phyloP scores from a whole-genome alignment of 1,284 basidiomycete genomes.

The Tylopilus sp. region DNA sequence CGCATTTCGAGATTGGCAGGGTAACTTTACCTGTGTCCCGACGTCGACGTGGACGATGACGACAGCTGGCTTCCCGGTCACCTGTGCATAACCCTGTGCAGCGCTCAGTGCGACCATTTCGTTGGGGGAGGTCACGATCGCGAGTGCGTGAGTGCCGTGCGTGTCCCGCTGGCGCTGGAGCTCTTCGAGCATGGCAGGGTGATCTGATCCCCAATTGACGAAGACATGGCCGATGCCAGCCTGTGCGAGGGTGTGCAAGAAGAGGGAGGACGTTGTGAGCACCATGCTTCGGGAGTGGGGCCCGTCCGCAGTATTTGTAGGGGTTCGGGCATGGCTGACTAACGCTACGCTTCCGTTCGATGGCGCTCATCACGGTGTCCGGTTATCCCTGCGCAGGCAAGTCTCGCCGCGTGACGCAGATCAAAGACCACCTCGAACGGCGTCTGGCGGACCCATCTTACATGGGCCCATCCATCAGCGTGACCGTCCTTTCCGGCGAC shows the following conservation, averaged over 20 bases:
- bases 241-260: constrained; percentile 53
- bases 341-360: too few species aligned
- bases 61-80: constrained; percentile 60
- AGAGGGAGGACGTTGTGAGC: constrained; percentile 56
- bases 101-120: constrained; percentile 73
- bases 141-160: constrained; percentile 39
- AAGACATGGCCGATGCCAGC: constrained; percentile 68
- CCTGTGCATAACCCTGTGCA: constrained; percentile 67
- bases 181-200: constrained; percentile 67
- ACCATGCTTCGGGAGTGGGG: too few species aligned
- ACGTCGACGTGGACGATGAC: constrained; percentile 74
- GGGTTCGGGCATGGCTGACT: too few species aligned
- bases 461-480: constrained; percentile 50
- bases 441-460: constrained; percentile 51
- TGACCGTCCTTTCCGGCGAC: constrained; percentile 80
- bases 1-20: too few species aligned
- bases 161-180: constrained; percentile 49
- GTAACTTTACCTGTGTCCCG: constrained; percentile 59
- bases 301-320: too few species aligned
- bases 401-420: constrained; percentile 64
- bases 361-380: constrained; percentile 94
- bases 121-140: constrained; percentile 65
- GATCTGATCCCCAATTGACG: constrained; percentile 74
- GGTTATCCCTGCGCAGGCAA: constrained; percentile 92
- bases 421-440: constrained; percentile 58